A percentile compares a stretch with the other conserved stretches of the same genome.
These are phyloP conservation scores for Typha latifolia DNA, from an alignment of 176 grass and related monocot genomes.

Conservation along the genomic window DNA sequence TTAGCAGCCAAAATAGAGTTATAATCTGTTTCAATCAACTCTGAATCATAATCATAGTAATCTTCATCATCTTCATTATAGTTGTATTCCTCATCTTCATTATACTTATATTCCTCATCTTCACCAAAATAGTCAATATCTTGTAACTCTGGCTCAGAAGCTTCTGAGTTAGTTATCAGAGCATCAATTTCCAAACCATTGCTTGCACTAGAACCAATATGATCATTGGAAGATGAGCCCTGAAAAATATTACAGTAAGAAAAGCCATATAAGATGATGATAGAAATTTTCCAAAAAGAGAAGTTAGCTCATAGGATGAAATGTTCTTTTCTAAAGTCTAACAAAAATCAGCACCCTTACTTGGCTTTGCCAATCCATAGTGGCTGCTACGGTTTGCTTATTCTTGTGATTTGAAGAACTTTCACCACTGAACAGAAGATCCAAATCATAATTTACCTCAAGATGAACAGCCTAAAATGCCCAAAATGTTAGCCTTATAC, in stretches of 20 bases:
- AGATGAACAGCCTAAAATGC: not conserved
- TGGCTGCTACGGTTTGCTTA: not conserved
- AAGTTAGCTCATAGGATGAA: not conserved
- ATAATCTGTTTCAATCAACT: constrained; percentile 28
- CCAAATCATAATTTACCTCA: not conserved
- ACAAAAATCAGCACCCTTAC: not conserved
- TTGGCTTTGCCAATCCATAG: not conserved
- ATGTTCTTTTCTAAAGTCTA: not conserved
- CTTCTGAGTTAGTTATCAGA: constrained; percentile 6
- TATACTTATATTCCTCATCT: constrained; percentile 50
- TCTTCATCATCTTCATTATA: constrained; percentile 30
- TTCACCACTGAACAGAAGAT: not conserved
- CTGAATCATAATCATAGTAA: constrained; percentile 40
- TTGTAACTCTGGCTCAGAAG: constrained; percentile 17
- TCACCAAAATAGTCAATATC: constrained; percentile 15
- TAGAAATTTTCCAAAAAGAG: not conserved
- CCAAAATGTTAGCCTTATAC: not conserved
- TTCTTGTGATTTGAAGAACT: not conserved
- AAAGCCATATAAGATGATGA: too few relatives aligned
- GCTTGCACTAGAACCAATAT: constrained; percentile 29
- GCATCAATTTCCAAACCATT: not conserved
- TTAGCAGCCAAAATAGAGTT: constrained; percentile 54
- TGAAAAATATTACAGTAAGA: constrained; percentile 19
- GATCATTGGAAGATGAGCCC: constrained; percentile 26
- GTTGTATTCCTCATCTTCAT: constrained; percentile 39